Conservation (phyloP, 768 basidiomycete species). For the Sarcomyxa edulis region DNA sequence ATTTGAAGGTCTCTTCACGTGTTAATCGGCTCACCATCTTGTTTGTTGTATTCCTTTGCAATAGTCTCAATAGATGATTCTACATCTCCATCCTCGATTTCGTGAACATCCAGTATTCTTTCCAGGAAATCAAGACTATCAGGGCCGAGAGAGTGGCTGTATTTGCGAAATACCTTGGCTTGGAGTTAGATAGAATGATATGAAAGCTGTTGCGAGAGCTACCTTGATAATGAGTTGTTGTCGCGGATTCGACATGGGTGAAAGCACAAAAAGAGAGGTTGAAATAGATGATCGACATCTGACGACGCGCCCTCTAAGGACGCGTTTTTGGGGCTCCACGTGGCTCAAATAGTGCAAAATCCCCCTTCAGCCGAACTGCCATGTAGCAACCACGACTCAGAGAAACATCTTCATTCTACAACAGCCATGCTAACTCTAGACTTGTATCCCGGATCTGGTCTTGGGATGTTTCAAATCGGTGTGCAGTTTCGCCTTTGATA, state of each 20-base stretch:
- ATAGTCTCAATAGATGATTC: slow-evolving; percentile 75
- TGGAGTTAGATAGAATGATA: neutral
- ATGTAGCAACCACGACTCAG: too few relatives aligned
- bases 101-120: slow-evolving; percentile 63
- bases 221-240: slow-evolving; percentile 48
- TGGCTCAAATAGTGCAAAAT: too few relatives aligned
- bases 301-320: too few relatives aligned
- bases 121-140: slow-evolving; percentile 72
- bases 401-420: too few relatives aligned
- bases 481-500: slow-evolving; percentile 4
- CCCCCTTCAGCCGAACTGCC: too few relatives aligned
- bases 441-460: slow-evolving; percentile 72
- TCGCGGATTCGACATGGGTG: slow-evolving; percentile 37
- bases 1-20: neutral
- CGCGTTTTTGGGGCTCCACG: too few relatives aligned
- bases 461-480: slow-evolving; percentile 80
- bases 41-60: slow-evolving; percentile 84
- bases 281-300: slow-evolving; percentile 3
- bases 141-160: slow-evolving; percentile 81
- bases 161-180: slow-evolving; percentile 79
- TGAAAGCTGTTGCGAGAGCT: neutral
- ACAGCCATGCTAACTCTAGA: too few relatives aligned
- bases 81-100: slow-evolving; percentile 63
- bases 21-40: slow-evolving; percentile 58
- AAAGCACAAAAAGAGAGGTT: too few relatives aligned